Evolutionary conservation across 495 filamentous ascomycete genomes (phyloP).

Genomic region (Cladorrhinum samala): DNA sequence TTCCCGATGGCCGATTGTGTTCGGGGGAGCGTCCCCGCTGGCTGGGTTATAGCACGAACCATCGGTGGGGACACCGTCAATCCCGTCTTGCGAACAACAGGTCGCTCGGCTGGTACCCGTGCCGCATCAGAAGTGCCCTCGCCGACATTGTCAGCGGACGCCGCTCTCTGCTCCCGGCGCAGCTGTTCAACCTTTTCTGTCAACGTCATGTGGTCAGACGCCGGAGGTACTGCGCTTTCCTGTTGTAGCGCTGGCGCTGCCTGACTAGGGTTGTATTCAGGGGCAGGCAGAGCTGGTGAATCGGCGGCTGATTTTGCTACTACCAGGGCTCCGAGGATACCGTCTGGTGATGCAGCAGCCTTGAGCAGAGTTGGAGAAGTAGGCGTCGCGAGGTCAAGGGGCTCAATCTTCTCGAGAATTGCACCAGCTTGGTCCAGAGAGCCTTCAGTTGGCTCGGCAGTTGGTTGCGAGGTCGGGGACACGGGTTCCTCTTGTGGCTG

Average conservation of each 20-base stretch:
- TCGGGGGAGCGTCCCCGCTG: slow-evolving; percentile 35
- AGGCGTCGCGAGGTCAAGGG: slow-evolving; percentile 66
- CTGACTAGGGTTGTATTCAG: neutral
- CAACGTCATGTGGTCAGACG: slow-evolving; percentile 25
- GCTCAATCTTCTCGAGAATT: slow-evolving; percentile 52
- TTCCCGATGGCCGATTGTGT: slow-evolving; percentile 28
- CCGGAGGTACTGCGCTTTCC: neutral
- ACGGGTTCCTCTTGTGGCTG: slow-evolving; percentile 16
- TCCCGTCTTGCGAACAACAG: slow-evolving; percentile 36
- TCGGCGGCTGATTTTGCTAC: slow-evolving; percentile 8
- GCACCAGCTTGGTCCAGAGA: slow-evolving; percentile 12
- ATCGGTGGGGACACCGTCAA: slow-evolving; percentile 57
- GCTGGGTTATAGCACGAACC: slow-evolving; percentile 65
- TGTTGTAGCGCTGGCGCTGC: neutral
- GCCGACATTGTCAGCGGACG: slow-evolving; percentile 19
- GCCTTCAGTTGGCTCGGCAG: slow-evolving; percentile 15
- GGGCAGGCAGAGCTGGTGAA: slow-evolving; percentile 4
- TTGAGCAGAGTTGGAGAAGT: slow-evolving; percentile 18
- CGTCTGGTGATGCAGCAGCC: slow-evolving; percentile 11
- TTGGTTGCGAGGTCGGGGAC: slow-evolving; percentile 18
- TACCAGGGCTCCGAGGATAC: slow-evolving; percentile 1
- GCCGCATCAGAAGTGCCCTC: slow-evolving; percentile 9
- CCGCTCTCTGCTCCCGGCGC: slow-evolving; percentile 36
- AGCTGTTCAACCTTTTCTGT: slow-evolving; percentile 47
- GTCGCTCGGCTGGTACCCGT: slow-evolving; percentile 31